These are phyloP conservation scores for Aspergillus asperescens DNA, from an alignment of 495 filamentous ascomycete genomes.

Conservation along the genomic window DNA sequence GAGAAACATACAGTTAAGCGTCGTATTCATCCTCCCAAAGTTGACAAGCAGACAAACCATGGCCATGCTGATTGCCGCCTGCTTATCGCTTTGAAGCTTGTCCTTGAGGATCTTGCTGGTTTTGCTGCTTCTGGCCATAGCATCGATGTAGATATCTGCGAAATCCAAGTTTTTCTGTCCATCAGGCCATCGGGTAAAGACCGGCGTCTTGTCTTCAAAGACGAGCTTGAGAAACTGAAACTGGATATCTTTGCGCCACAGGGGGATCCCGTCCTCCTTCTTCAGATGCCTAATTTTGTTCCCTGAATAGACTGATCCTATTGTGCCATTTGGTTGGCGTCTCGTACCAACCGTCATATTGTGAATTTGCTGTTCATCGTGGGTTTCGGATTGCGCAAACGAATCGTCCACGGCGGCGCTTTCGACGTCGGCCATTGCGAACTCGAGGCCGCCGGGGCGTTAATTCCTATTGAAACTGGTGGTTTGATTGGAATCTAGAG, in stretches of 20 bases:
- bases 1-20: constrained; percentile 75
- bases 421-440: constrained; percentile 40
- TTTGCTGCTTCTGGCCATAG: constrained; percentile 98
- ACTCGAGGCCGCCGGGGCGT: background rate
- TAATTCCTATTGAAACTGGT: background rate
- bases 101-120: constrained; percentile 97
- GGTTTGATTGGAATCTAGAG: background rate
- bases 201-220: constrained; percentile 78
- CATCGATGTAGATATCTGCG: constrained; percentile 94
- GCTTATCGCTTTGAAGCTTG: constrained; percentile 87
- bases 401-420: constrained; percentile 42
- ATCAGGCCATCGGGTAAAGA: constrained; percentile 81
- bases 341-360: constrained; percentile 54
- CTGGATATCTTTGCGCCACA: constrained; percentile 97
- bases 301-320: constrained; percentile 70
- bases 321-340: constrained; percentile 60
- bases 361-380: constrained; percentile 42
- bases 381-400: constrained; percentile 38
- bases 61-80: constrained; percentile 92
- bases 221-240: constrained; percentile 89
- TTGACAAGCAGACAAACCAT: constrained; percentile 99
- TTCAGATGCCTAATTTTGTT: constrained; percentile 94
- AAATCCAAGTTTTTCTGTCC: constrained; percentile 72
- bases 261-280: constrained; percentile 92
- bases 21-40: constrained; percentile 97